Conservation (phyloP, 148 eudicot genomes). For the Limonium bicolor region DNA sequence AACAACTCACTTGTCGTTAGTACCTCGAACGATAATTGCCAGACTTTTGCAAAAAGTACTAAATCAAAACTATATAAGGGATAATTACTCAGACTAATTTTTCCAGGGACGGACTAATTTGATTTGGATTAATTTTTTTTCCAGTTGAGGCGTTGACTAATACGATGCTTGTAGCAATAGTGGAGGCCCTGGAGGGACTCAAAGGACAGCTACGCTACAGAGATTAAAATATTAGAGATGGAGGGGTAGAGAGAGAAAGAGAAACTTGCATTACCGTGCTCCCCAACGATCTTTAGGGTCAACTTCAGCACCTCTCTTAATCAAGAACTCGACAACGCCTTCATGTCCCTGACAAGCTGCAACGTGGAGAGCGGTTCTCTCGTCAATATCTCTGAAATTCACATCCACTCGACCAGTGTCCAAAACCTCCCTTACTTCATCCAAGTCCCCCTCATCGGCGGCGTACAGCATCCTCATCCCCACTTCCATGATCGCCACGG, state of each 20-base stretch:
- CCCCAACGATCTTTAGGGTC: slow-evolving; percentile 94
- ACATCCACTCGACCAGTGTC: slow-evolving; percentile 46
- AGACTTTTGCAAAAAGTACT: too few relatives aligned
- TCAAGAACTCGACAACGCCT: slow-evolving; percentile 49
- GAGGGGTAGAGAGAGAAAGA: background rate
- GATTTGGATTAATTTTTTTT: too few relatives aligned
- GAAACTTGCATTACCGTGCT: slow-evolving; percentile 98
- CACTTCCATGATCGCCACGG: slow-evolving; percentile 14
- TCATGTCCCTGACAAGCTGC: slow-evolving; percentile 76
- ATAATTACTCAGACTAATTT: too few relatives aligned
- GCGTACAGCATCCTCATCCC: slow-evolving; percentile 49
- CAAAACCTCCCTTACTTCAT: slow-evolving; percentile 53
- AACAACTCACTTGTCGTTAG: too few relatives aligned
- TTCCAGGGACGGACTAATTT: too few relatives aligned
- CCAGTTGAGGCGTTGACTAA: too few relatives aligned
- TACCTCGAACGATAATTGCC: too few relatives aligned
- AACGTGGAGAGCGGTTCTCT: slow-evolving; percentile 66
- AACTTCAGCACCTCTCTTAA: slow-evolving; percentile 42
- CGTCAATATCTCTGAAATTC: slow-evolving; percentile 63
- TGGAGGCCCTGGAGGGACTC: too few relatives aligned
- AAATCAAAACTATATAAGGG: too few relatives aligned
- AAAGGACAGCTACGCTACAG: too few relatives aligned
- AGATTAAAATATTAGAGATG: too few relatives aligned
- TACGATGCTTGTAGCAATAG: too few relatives aligned
- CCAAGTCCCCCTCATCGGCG: slow-evolving; percentile 66